Conservation (phyloP, 2,329 filamentous ascomycete species). For the Cytospora chrysosperma region DNA sequence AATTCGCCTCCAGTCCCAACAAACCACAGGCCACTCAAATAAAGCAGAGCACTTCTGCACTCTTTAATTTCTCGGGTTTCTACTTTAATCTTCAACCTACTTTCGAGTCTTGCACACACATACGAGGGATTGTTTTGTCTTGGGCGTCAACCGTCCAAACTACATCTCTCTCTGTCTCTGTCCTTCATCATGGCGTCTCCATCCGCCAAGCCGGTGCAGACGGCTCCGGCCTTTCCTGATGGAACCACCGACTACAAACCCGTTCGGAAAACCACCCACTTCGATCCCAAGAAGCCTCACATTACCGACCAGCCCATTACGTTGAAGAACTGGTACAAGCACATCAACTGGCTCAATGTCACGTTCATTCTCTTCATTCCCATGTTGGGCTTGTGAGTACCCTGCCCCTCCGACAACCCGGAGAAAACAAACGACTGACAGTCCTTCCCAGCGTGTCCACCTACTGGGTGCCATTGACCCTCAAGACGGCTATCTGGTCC, state of each 20-base stretch:
- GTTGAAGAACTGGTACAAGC: constrained; percentile 81
- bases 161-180: neutral
- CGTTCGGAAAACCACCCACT: constrained; percentile 39
- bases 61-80: neutral
- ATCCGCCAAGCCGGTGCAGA: constrained; percentile 37
- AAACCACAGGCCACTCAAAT: neutral
- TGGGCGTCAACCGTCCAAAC: constrained; percentile 5
- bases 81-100: neutral
- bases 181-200: constrained; percentile 33
- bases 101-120: neutral
- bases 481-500: constrained; percentile 71
- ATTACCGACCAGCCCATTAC: constrained; percentile 83
- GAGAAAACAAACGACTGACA: neutral
- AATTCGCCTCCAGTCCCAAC: neutral
- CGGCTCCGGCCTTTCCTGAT: constrained; percentile 46
- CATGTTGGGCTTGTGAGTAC: constrained; percentile 57
- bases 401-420: neutral
- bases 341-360: constrained; percentile 92
- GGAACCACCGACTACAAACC: constrained; percentile 58
- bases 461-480: constrained; percentile 73
- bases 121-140: constrained; percentile 2
- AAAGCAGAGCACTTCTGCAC: neutral
- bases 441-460: constrained; percentile 50
- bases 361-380: constrained; percentile 78
- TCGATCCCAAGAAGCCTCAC: constrained; percentile 70